Base-by-base conservation (phyloP, 768 basidiomycete species). In the Mycena latifolia region DNA sequence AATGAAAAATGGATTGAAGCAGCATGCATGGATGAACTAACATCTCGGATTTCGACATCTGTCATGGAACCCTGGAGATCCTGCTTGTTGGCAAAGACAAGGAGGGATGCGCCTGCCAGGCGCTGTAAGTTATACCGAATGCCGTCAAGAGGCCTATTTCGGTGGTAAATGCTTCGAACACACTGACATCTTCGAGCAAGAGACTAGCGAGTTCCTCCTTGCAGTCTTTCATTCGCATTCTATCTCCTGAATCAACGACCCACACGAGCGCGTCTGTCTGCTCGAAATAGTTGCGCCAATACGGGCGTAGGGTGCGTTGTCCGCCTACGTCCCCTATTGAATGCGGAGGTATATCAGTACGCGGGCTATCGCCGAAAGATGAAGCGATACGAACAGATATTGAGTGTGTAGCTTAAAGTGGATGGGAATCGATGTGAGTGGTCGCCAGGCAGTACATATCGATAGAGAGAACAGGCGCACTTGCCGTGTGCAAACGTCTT, bases 261-360 rank as follows among this genome's bases (percentile, higher is more conserved):
- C 98, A 99, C 35, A 99, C 95, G 47, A 99, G 84, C 9, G 93
- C 97, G 78, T 99, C 98, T 12, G 98, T 99, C 79, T 96, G 94
- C 78, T 99, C 98, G 71, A 99, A 99, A 80, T 99, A 99, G 78
- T 99, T 99, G 27, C 95, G 84, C 98, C 98, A 99, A 77, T 99
- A 99, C 9, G 98, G 97, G 31, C 98, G 88, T 55, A 99, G 89
- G 0, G 95, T 96, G 62, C 92, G 89, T 77, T 99, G 98, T 25
- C 98, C 97, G 37, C 98, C 98, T 37, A 99, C 95, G 77, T 99
- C 98, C 98, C 97, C 96, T 98, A 72, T 62, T 56, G 27, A 50
- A 61, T 53, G 54, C 29, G 12, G 5, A 47, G 29, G 37, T 65
- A 54, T 65, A 65, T 65, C 63, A 53, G 55, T 9, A 39, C 14